These are phyloP conservation scores for Chrysoporthe austroafricana DNA, from an alignment of 2,329 filamentous ascomycete genomes.

Conservation along the genomic window DNA sequence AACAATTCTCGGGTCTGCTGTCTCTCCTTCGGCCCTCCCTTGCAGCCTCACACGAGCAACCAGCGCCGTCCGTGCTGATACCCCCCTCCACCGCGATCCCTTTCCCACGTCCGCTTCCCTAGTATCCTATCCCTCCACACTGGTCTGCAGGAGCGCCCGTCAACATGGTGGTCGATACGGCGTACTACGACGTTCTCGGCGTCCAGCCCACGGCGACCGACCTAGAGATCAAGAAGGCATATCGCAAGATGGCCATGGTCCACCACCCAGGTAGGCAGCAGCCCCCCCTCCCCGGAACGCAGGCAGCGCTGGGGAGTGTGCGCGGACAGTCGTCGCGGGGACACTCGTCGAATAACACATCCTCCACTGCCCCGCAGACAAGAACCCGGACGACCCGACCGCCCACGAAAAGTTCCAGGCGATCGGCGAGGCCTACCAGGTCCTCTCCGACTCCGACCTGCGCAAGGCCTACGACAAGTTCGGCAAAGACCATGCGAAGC, in stretches of 20 bases:
- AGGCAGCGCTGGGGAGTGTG: background rate
- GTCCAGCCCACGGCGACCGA: constrained; percentile 84
- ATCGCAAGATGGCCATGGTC: constrained; percentile 90
- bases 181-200: constrained; percentile 85
- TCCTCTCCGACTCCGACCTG: constrained; percentile 85
- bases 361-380: constrained; percentile 62
- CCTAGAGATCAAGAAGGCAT: constrained; percentile 96
- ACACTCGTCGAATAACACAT: background rate
- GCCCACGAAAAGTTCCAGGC: constrained; percentile 94
- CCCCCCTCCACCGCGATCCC: background rate
- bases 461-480: constrained; percentile 94
- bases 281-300: background rate
- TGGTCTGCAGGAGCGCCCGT: constrained; percentile 5
- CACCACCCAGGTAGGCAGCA: constrained; percentile 77
- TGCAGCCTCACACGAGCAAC: constrained; percentile 1
- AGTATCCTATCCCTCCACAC: background rate
- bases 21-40: background rate
- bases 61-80: background rate
- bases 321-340: background rate
- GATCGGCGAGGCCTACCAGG: constrained; percentile 75
- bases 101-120: background rate
- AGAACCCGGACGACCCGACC: constrained; percentile 94
- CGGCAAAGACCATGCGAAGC: constrained; percentile 93
- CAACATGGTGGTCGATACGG: constrained; percentile 83
- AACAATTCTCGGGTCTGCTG: constrained; percentile 5